Percentiles rank a stretch among this genome's conserved stretches.
Conservation (phyloP, 2,329 filamentous ascomycete species). For the Metarhizium robertsii region DNA sequence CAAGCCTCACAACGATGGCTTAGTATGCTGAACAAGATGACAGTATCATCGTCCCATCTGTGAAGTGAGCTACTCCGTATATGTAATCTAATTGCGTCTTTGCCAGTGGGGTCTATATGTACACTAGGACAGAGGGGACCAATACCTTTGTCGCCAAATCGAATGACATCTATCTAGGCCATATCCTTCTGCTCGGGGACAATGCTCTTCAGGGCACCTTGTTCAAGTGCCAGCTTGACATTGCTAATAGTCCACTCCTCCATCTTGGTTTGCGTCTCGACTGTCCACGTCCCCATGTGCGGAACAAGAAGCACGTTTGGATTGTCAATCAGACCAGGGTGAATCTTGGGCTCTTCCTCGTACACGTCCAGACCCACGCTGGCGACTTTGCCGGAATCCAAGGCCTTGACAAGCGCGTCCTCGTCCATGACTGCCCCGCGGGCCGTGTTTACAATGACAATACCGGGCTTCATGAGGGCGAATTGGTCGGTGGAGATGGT, state of each 20-base stretch:
- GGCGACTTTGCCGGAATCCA: conserved; percentile 60
- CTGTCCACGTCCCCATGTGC: conserved; percentile 79
- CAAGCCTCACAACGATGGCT: conserved; percentile 7
- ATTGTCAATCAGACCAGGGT: conserved; percentile 62
- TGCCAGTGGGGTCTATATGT: background rate
- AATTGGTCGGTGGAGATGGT: conserved; percentile 66
- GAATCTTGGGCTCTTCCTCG: conserved; percentile 69
- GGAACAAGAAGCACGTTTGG: conserved; percentile 66
- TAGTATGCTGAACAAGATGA: conserved; percentile 7
- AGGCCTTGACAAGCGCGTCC: conserved; percentile 63
- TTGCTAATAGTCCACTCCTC: conserved; percentile 70
- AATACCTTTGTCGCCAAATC: background rate
- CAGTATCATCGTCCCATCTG: background rate
- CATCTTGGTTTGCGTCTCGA: conserved; percentile 58
- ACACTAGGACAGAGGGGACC: background rate
- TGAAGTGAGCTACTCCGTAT: background rate
- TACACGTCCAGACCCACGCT: conserved; percentile 73
- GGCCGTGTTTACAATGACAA: conserved; percentile 75
- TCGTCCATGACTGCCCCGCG: conserved; percentile 78
- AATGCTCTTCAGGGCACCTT: conserved; percentile 54
- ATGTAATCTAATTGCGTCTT: background rate
- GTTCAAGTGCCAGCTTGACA: conserved; percentile 51
- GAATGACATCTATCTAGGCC: conserved; percentile 5
- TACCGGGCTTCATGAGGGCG: conserved; percentile 65
- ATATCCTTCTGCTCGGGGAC: conserved; percentile 58